Evolutionary conservation across 2,329 filamentous ascomycete genomes (phyloP).

Genomic region (Harringtonia aguacate): DNA sequence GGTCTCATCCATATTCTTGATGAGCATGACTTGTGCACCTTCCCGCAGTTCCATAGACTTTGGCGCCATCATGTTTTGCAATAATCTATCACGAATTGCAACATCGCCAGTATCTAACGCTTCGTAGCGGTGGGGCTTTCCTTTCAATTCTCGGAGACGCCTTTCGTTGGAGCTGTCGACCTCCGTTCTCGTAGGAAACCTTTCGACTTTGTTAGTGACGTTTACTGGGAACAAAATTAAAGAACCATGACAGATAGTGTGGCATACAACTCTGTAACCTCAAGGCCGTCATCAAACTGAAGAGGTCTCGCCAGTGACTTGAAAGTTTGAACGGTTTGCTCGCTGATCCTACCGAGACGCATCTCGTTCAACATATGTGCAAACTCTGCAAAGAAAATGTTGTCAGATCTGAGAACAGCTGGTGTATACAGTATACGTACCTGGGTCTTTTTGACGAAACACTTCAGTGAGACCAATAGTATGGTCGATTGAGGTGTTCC

Average conservation of each 20-base stretch:
- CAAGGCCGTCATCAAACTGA: conserved; percentile 60
- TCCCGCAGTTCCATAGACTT: conserved; percentile 72
- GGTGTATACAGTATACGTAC: conserved; percentile 25
- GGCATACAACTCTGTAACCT: conserved; percentile 71
- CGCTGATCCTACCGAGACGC: conserved; percentile 73
- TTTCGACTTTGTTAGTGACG: conserved; percentile 18
- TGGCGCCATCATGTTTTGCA: conserved; percentile 90
- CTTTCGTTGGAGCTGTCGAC: conserved; percentile 77
- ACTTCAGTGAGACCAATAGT: conserved; percentile 93
- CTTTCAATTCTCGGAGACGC: conserved; percentile 62
- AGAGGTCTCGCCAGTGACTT: conserved; percentile 60
- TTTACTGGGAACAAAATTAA: conserved; percentile 12
- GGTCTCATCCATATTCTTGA: conserved; percentile 93
- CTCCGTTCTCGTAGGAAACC: conserved; percentile 80
- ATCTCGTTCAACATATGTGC: conserved; percentile 97
- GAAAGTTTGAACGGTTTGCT: conserved; percentile 69
- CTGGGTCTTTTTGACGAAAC: conserved; percentile 83
- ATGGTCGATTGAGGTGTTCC: conserved; percentile 87
- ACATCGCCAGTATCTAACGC: conserved; percentile 68
- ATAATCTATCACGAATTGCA: conserved; percentile 60
- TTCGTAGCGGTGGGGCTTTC: conserved; percentile 57
- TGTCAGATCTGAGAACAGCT: neutral
- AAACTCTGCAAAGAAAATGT: conserved; percentile 46
- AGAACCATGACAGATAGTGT: neutral
- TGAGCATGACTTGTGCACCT: conserved; percentile 96